Evolutionary conservation across 805 yeast species (phyloP).

Genomic region (Huiozyma naganishii): DNA sequence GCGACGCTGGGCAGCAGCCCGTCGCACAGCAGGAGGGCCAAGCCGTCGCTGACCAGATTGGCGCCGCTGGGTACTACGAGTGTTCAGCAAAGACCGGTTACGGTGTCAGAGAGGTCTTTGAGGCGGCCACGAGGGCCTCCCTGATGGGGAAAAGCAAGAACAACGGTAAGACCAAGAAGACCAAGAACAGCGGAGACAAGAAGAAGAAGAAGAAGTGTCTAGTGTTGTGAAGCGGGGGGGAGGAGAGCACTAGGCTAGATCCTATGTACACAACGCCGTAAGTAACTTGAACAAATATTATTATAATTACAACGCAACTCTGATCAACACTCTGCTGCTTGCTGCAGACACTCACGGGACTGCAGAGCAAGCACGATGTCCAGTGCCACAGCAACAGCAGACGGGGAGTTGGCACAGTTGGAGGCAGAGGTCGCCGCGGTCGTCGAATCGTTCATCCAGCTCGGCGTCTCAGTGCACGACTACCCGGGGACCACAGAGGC

Average conservation of each 20-base stretch:
- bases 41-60: conserved; percentile 59
- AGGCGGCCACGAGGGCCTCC: conserved; percentile 79
- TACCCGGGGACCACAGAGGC: conserved; percentile 83
- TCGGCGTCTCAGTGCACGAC: conserved; percentile 89
- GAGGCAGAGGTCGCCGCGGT: conserved; percentile 35
- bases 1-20: conserved; percentile 29
- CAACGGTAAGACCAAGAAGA: conserved; percentile 17
- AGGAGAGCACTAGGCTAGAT: conserved; percentile 6
- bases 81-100: conserved; percentile 87
- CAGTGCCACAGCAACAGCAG: neutral
- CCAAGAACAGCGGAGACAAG: conserved; percentile 11
- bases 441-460: conserved; percentile 74
- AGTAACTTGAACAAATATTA: neutral
- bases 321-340: neutral
- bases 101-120: conserved; percentile 87
- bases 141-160: conserved; percentile 38
- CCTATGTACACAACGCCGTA: neutral
- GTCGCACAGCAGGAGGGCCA: conserved; percentile 41
- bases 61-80: conserved; percentile 72
- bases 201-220: conserved; percentile 26
- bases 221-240: conserved; percentile 35
- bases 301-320: neutral
- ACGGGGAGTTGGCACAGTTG: conserved; percentile 20
- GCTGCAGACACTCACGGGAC: neutral
- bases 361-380: too few species aligned